Base-by-base conservation (phyloP, 75 land plant species). In the Pinus tabuliformis region DNA sequence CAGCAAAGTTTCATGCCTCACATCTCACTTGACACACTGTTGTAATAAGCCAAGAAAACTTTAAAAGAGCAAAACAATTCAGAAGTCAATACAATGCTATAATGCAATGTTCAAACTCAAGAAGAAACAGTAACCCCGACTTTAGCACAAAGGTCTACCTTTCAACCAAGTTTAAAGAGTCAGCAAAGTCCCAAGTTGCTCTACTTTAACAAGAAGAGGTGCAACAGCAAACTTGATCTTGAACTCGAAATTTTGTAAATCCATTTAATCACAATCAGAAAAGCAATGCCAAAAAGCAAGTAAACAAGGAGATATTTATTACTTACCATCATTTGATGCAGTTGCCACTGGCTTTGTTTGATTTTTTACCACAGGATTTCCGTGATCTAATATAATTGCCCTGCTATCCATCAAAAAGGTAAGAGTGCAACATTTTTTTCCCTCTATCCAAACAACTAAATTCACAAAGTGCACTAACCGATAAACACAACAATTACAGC, bases 371-470 rank as follows among this genome's bases (percentile, higher is more conserved):
- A 87, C 80, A n/a, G 97, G 91, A 75, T 90, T 92, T 21, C 73
- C 85, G 72, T 70, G 89, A 49, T 94, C 97, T 75, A 94, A 82
- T 33, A 92, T 79, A 73, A 94, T 92, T 37, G 97, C 89, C 81
- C 97, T 94, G 87, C 52, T 12, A 59, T 28, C 18, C 77, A 30
- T 73, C 28, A 68, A 73, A 73, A 24, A 8, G 71, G 37, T 64
- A 64, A 18, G 18, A 64, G 14, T 36, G 18, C 42, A 33, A 64
- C 33, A 33, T 36, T 30, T 64, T 20, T 36, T 17, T 30, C 42
- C 1, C 11, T 39, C 22, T 0, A 20, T 68, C 13, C 39, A 68
- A 68, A 68, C 9, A 66, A 21, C 14, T 62, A 80, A 5, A 54
- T 73, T 42, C 26, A 77, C 21, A 9, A 36, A 9, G 16, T 21